phyloP scores from a whole-genome alignment of 2,329 filamentous ascomycete genomes.

The Cercospora zeina region DNA sequence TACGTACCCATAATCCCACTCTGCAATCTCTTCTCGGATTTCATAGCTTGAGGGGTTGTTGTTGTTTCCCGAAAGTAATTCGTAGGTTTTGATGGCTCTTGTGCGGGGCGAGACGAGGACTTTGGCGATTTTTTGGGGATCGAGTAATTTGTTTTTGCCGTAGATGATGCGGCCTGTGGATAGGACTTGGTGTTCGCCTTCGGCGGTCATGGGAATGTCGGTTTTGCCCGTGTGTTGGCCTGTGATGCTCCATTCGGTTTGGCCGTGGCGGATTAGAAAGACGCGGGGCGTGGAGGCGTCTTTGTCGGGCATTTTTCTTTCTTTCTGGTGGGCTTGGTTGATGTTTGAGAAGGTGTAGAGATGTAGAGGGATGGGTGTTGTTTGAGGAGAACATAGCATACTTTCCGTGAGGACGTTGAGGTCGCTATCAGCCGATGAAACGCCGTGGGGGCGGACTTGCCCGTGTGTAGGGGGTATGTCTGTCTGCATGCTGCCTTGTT shows the following conservation, averaged over 20 bases:
- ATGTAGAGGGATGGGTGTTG: background rate
- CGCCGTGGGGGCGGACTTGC: conserved; percentile 13
- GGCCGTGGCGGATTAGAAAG: conserved; percentile 84
- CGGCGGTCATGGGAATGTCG: conserved; percentile 81
- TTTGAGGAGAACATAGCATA: background rate
- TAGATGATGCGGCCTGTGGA: conserved; percentile 51
- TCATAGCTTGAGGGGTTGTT: conserved; percentile 40
- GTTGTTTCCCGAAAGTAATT: conserved; percentile 47
- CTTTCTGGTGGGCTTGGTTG: background rate
- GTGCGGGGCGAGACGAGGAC: conserved; percentile 55
- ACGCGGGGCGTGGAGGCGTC: conserved; percentile 63
- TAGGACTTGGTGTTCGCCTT: conserved; percentile 67
- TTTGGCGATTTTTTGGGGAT: conserved; percentile 51
- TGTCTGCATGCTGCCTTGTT: background rate
- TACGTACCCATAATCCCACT: conserved; percentile 73
- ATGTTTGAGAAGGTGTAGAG: background rate
- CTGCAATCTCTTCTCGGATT: conserved; percentile 69
- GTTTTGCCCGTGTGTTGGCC: conserved; percentile 76
- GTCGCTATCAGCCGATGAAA: conserved; percentile 3
- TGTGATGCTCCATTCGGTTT: conserved; percentile 92
- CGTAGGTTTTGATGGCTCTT: conserved; percentile 53
- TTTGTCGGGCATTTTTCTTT: conserved; percentile 40
- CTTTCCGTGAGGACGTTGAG: conserved; percentile 9
- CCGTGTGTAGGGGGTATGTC: background rate
- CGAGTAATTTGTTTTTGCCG: conserved; percentile 54